Evolutionary conservation across 1,284 basidiomycete genomes (phyloP), one percentile per base, ranked within the genome.

Genomic region (Cryptococcus jaspeensis): DNA sequence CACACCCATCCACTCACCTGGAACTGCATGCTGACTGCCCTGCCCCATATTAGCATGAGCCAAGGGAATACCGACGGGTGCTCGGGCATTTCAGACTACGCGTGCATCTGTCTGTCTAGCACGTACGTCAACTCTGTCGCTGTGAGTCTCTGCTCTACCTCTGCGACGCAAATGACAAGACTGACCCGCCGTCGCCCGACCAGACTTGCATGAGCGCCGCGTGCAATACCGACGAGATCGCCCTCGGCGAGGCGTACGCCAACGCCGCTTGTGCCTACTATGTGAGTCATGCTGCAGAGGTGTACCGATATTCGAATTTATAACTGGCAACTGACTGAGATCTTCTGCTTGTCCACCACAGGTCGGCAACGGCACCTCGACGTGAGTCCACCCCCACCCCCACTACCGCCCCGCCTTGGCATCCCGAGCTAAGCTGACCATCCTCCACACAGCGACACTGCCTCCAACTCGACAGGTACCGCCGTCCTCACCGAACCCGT

Each of bases 51-150:
- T 41, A 69, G 65, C 47, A 62, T 69, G 61, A 53, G 47, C 8
- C 15, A 25, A n/a, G 62, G 63, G 0, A 52, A 60, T 25, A 55
- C 56, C 6, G 48, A 51, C 0, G 57, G 53, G 16, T 69, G 66
- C 48, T 38, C 53, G 12, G 37, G 45, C 3, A 13, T 51, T 5
- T 49, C 47, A 1, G 65, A 69, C 40, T 64, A 58, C 40, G 41
- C 58, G 1, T 69, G 66, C 56, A 35, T 65, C n/a, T 69, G 66
- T 51, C 48, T 41, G 16, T 63, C 61, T 11, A 35, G 32, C 1
- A 47, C 52, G 2, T 69, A 63, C 47, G 50, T 60, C 32, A 23
- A 54, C 18, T 61, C 58, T 18, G 65, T 69, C 22, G 58, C 49
- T 20, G 65, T 66, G 43, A 66, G 66, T 62, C 5, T 20, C 18